Conservation (phyloP, 2,329 filamentous ascomycete genomes). For the Fusarium staphyleae region DNA sequence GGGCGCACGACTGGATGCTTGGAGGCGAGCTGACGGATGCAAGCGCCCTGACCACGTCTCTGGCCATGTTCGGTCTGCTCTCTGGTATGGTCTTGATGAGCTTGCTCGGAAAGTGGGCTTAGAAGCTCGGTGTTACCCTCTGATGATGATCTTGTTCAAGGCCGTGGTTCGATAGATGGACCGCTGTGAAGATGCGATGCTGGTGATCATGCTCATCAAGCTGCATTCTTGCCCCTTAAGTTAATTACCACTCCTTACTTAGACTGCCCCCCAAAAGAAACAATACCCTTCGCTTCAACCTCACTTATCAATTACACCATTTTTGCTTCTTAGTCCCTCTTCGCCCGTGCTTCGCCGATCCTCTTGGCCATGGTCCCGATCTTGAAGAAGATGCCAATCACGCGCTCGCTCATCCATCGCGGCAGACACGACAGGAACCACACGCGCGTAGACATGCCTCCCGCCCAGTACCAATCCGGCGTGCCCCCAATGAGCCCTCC, state of each 20-base stretch:
- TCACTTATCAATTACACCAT: background rate
- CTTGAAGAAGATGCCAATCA: slow-evolving; percentile 42
- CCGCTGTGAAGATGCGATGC: background rate
- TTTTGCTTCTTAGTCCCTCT: slow-evolving; percentile 29
- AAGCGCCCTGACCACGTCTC: slow-evolving; percentile 52
- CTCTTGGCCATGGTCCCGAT: slow-evolving; percentile 37
- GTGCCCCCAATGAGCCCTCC: slow-evolving; percentile 45
- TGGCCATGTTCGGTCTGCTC: slow-evolving; percentile 62
- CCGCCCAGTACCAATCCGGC: slow-evolving; percentile 47
- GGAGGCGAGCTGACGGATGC: slow-evolving; percentile 63
- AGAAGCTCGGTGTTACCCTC: slow-evolving; percentile 16
- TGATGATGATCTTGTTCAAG: background rate
- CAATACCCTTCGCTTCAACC: slow-evolving; percentile 2
- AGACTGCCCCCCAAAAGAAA: background rate
- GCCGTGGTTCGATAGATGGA: background rate
- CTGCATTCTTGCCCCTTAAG: background rate
- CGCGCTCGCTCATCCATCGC: slow-evolving; percentile 41
- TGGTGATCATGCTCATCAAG: background rate
- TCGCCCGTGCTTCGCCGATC: slow-evolving; percentile 36
- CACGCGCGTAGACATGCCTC: slow-evolving; percentile 42
- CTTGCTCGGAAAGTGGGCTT: slow-evolving; percentile 78
- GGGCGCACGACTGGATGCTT: slow-evolving; percentile 74
- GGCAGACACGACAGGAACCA: slow-evolving; percentile 42
- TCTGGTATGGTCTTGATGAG: slow-evolving; percentile 74
- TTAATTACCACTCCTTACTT: background rate